Evolutionary conservation across 768 basidiomycete species (phyloP).

Genomic region (Boletus fagicola): DNA sequence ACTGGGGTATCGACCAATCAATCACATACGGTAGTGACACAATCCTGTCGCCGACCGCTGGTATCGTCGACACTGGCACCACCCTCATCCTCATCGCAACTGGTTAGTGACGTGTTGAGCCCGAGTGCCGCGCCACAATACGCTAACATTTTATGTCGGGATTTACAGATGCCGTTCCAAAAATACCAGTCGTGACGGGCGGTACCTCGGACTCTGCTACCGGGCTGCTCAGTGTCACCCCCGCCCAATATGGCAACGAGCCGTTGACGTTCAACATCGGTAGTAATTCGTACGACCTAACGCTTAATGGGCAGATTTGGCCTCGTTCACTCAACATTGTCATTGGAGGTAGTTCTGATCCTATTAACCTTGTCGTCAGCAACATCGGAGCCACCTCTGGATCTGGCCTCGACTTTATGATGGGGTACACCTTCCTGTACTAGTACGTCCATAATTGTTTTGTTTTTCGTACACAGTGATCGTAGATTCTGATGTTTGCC

Average conservation of each 20-base stretch:
- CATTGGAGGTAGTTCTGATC: slow-evolving; percentile 24
- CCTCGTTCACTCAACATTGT: slow-evolving; percentile 32
- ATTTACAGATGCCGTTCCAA: slow-evolving; percentile 21
- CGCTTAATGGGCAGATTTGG: slow-evolving; percentile 35
- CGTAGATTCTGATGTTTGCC: not conserved
- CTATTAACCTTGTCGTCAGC: slow-evolving; percentile 31
- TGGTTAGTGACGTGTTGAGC: slow-evolving; percentile 3
- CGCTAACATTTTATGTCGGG: not conserved
- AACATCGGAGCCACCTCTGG: slow-evolving; percentile 17
- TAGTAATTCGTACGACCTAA: slow-evolving; percentile 5
- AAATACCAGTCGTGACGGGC: slow-evolving; percentile 26
- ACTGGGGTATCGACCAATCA: slow-evolving; percentile 21
- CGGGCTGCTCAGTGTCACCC: slow-evolving; percentile 25
- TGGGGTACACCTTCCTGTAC: slow-evolving; percentile 20
- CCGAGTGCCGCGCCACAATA: no score
- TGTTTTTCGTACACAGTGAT: not conserved
- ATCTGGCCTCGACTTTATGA: slow-evolving; percentile 19
- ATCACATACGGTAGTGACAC: not conserved
- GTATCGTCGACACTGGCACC: slow-evolving; percentile 28
- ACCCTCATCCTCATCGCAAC: slow-evolving; percentile 29
- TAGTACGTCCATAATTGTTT: not conserved
- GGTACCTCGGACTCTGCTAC: slow-evolving; percentile 23
- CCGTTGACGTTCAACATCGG: slow-evolving; percentile 28
- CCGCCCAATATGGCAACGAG: slow-evolving; percentile 19
- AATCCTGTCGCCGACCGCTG: slow-evolving; percentile 10